Evolutionary conservation across 1,139 yeast genomes (phyloP).

Genomic region (Candida sanyaensis): DNA sequence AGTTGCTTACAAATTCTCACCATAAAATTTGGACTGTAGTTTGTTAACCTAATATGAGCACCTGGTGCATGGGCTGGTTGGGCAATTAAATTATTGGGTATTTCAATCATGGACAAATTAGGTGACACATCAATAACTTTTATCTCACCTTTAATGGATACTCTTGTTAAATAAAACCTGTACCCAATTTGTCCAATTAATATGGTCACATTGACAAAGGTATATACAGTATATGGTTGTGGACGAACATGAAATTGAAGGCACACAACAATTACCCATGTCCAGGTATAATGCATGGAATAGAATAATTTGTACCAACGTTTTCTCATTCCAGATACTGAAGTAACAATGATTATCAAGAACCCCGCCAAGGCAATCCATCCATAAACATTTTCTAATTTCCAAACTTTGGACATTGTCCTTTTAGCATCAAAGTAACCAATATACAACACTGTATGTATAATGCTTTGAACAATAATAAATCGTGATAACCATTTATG

Average conservation of each 20-base stretch:
- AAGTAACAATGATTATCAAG: constrained; percentile 55
- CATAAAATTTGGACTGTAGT: constrained; percentile 32
- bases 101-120: constrained; percentile 44
- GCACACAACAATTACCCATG: constrained; percentile 63
- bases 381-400: constrained; percentile 60
- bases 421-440: constrained; percentile 51
- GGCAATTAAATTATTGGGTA: constrained; percentile 44
- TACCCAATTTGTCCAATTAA: constrained; percentile 40
- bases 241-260: constrained; percentile 80
- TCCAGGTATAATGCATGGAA: constrained; percentile 63
- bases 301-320: constrained; percentile 54
- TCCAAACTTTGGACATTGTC: constrained; percentile 51
- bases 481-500: constrained; percentile 89
- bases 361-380: constrained; percentile 66
- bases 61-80: constrained; percentile 47
- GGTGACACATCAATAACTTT: constrained; percentile 48
- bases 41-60: constrained; percentile 53
- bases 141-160: constrained; percentile 28
- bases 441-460: constrained; percentile 66
- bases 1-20: constrained; percentile 53
- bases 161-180: constrained; percentile 36
- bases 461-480: constrained; percentile 59
- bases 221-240: constrained; percentile 50
- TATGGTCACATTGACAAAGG: constrained; percentile 48
- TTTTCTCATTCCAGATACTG: constrained; percentile 61